Percentiles rank a stretch among this genome's conserved stretches.
phyloP scores from a whole-genome alignment of 2,329 filamentous ascomycete species.

The Echinosphaeria canescens region DNA sequence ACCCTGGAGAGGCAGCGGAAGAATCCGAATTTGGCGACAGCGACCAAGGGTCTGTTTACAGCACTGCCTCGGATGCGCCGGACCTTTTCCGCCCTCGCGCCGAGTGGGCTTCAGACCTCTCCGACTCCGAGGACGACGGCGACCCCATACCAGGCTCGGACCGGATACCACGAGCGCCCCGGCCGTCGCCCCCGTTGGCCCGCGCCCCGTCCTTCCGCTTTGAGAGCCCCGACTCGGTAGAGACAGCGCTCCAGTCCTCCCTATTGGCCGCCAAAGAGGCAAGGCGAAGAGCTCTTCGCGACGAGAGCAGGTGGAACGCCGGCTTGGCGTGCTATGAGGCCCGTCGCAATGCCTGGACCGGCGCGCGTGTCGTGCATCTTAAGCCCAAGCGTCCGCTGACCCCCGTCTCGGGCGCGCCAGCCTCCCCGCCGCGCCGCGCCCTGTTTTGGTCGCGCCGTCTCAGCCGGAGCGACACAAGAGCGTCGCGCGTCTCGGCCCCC shows the following conservation, averaged over 20 bases:
- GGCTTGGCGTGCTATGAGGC: slow-evolving; percentile 64
- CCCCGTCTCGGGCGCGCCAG: slow-evolving; percentile 13
- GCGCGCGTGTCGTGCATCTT: slow-evolving; percentile 39
- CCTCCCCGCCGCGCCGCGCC: slow-evolving; percentile 23
- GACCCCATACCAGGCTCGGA: slow-evolving; percentile 14
- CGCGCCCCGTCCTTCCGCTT: no score
- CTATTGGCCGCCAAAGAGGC: slow-evolving; percentile 27
- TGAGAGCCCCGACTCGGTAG: slow-evolving; percentile 24
- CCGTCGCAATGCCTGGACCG: slow-evolving; percentile 68
- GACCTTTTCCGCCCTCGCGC: slow-evolving; percentile 24
- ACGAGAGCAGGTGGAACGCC: slow-evolving; percentile 57
- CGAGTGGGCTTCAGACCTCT: slow-evolving; percentile 36
- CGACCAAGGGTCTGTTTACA: slow-evolving; percentile 28
- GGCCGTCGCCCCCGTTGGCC: slow-evolving; percentile 20
- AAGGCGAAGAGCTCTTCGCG: slow-evolving; percentile 32
- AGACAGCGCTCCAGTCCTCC: slow-evolving; percentile 15
- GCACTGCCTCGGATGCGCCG: slow-evolving; percentile 31
- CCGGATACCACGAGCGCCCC: no score
- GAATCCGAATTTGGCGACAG: slow-evolving; percentile 21
- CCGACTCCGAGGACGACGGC: no score
- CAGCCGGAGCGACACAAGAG: slow-evolving; percentile 16
- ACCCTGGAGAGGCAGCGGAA: slow-evolving; percentile 12
- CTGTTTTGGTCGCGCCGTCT: slow-evolving; percentile 26
- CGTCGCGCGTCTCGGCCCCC: slow-evolving; percentile 6
- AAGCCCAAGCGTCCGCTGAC: slow-evolving; percentile 20